Evolutionary conservation across 805 yeast species (phyloP).

Genomic region (Ogataea thermomethanolica): DNA sequence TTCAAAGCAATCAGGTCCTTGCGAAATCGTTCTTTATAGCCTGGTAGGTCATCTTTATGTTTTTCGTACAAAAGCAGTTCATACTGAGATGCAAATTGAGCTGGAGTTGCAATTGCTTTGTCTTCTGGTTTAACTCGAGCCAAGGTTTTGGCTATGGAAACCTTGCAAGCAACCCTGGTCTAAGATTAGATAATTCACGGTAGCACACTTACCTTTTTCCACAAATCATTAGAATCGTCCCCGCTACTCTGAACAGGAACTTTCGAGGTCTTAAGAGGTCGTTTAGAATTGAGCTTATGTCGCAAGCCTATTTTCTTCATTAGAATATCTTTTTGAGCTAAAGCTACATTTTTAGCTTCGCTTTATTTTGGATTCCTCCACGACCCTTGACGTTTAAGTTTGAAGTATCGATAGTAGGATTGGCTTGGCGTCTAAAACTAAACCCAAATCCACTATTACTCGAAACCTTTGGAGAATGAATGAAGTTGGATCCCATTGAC

Average conservation of each 20-base stretch:
- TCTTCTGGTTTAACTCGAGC: slow-evolving; percentile 2
- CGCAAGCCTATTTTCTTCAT: slow-evolving; percentile 2
- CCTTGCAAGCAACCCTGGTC: slow-evolving; percentile 26
- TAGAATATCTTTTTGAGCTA: background rate
- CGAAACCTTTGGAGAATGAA: too few species aligned
- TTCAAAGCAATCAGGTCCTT: slow-evolving; percentile 32
- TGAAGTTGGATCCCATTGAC: background rate
- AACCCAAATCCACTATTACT: slow-evolving; percentile 2
- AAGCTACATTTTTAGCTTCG: slow-evolving; percentile 21
- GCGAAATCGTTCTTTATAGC: slow-evolving; percentile 28
- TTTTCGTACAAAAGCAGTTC: slow-evolving; percentile 24
- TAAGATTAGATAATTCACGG: slow-evolving; percentile 2
- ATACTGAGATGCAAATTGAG: slow-evolving; percentile 19
- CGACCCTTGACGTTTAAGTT: slow-evolving; percentile 22
- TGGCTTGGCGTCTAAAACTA: slow-evolving; percentile 15
- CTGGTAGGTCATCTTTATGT: slow-evolving; percentile 15
- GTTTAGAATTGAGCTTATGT: slow-evolving; percentile 8
- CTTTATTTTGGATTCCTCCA: slow-evolving; percentile 26
- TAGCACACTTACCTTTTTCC: slow-evolving; percentile 20
- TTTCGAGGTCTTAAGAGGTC: background rate
- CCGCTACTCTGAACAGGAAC: slow-evolving; percentile 14
- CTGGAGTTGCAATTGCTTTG: background rate
- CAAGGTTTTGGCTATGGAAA: slow-evolving; percentile 21
- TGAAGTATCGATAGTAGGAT: slow-evolving; percentile 14
- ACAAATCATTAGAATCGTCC: slow-evolving; percentile 25